phyloP scores from a whole-genome alignment of 2,329 filamentous ascomycete species.

The Coniochaeta hoffmannii region DNA sequence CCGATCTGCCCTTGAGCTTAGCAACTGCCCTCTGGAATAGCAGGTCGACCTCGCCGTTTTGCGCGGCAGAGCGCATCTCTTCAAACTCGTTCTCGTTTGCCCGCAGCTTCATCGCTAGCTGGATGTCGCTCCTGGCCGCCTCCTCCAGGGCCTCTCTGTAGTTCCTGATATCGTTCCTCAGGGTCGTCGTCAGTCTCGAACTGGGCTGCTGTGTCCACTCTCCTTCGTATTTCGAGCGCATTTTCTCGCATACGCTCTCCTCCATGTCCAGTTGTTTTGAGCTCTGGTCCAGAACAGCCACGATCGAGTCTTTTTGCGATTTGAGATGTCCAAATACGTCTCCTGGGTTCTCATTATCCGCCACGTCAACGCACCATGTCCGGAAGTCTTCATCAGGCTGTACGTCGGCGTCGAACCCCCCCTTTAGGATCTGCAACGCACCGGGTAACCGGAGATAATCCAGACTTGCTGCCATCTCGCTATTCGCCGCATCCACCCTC shows the following conservation, averaged over 20 bases:
- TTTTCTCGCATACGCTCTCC: slow-evolving; percentile 97
- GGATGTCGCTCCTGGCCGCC: slow-evolving; percentile 76
- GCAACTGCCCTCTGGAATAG: slow-evolving; percentile 83
- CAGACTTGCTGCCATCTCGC: slow-evolving; percentile 90
- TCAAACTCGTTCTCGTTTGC: slow-evolving; percentile 87
- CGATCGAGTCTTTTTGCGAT: slow-evolving; percentile 68
- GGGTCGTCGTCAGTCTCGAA: slow-evolving; percentile 76
- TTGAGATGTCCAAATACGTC: slow-evolving; percentile 73
- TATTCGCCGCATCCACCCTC: slow-evolving; percentile 83
- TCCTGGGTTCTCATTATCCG: slow-evolving; percentile 72
- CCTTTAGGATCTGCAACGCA: slow-evolving; percentile 85
- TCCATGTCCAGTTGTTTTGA: slow-evolving; percentile 92
- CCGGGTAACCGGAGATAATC: slow-evolving; percentile 89
- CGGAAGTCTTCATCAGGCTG: slow-evolving; percentile 85
- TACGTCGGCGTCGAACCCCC: slow-evolving; percentile 83
- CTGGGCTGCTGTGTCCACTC: slow-evolving; percentile 99
- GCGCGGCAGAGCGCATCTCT: slow-evolving; percentile 86
- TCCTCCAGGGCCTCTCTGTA: slow-evolving; percentile 88
- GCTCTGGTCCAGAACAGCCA: slow-evolving; percentile 67
- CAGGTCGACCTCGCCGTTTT: slow-evolving; percentile 78
- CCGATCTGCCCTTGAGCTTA: slow-evolving; percentile 62
- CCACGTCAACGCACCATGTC: slow-evolving; percentile 89
- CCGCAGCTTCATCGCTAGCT: slow-evolving; percentile 74
- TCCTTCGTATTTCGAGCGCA: slow-evolving; percentile 91
- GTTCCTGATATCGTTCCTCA: slow-evolving; percentile 78